Evolutionary conservation across 257 asterid genomes (phyloP).

Genomic region (Plantago elongata): DNA sequence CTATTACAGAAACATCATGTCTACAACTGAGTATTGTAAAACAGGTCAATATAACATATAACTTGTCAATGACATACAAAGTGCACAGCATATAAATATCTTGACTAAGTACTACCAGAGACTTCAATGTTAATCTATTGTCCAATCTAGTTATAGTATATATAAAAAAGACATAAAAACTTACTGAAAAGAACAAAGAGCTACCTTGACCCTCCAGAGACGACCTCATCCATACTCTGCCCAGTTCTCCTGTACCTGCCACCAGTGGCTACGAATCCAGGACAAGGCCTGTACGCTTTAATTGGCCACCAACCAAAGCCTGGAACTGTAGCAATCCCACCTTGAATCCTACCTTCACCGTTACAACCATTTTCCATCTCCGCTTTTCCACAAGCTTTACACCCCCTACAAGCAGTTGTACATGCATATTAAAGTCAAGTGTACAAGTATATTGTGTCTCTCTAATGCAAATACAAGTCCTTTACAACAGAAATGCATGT

Average conservation of each 20-base stretch:
- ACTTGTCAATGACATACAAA: no score
- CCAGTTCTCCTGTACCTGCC: slow-evolving; percentile 75
- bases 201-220: slow-evolving; percentile 65
- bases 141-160: no score
- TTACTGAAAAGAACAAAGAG: not conserved
- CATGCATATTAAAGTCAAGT: no score
- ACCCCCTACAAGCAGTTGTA: slow-evolving; percentile 39
- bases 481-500: no score
- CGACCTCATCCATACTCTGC: slow-evolving; percentile 94
- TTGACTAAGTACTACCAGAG: no score
- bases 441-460: no score
- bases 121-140: no score
- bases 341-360: slow-evolving; percentile 96
- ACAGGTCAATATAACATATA: no score
- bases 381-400: slow-evolving; percentile 74
- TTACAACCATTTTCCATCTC: slow-evolving; percentile 80
- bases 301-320: slow-evolving; percentile 99
- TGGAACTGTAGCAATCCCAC: slow-evolving; percentile 88
- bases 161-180: not conserved
- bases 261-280: slow-evolving; percentile 78
- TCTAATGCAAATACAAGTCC: no score
- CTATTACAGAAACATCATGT: no score
- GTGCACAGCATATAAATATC: no score
- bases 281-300: slow-evolving; percentile 92
- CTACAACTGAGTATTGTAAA: no score